These are phyloP conservation scores for Oidiodendron maius DNA, from an alignment of 495 filamentous ascomycete species.

Conservation along the genomic window DNA sequence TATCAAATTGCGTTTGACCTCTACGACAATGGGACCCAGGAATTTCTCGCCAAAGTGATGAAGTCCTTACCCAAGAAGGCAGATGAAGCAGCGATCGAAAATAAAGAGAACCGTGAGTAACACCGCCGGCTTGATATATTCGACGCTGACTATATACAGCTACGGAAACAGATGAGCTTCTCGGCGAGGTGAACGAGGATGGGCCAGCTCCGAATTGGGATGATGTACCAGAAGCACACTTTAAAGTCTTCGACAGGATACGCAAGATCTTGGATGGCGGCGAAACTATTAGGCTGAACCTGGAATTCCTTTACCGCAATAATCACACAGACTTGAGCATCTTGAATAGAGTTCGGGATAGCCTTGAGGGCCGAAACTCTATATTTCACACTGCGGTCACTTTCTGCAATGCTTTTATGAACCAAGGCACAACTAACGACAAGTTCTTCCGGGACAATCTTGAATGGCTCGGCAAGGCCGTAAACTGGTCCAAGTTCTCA, in stretches of 20 bases:
- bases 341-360: slow-evolving; percentile 93
- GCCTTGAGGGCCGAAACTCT: slow-evolving; percentile 89
- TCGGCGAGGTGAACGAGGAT: slow-evolving; percentile 35
- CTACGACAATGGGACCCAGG: slow-evolving; percentile 96
- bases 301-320: slow-evolving; percentile 94
- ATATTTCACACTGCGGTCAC: slow-evolving; percentile 98
- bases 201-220: slow-evolving; percentile 18
- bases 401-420: slow-evolving; percentile 98
- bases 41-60: slow-evolving; percentile 88
- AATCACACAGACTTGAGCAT: slow-evolving; percentile 80
- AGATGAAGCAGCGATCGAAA: slow-evolving; percentile 39
- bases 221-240: slow-evolving; percentile 39
- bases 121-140: not conserved
- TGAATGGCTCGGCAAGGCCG: slow-evolving; percentile 96
- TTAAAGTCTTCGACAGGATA: slow-evolving; percentile 68
- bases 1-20: slow-evolving; percentile 98
- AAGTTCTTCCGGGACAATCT: slow-evolving; percentile 96
- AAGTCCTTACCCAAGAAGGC: slow-evolving; percentile 65
- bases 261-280: slow-evolving; percentile 83
- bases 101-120: slow-evolving; percentile 37
- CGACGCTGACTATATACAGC: slow-evolving; percentile 19
- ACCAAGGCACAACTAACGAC: slow-evolving; percentile 96
- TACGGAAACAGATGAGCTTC: slow-evolving; percentile 46
- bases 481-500: slow-evolving; percentile 99
- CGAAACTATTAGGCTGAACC: slow-evolving; percentile 85